Base-by-base conservation (phyloP, 1,284 basidiomycete species). In the Chondrostereum purpureum region DNA sequence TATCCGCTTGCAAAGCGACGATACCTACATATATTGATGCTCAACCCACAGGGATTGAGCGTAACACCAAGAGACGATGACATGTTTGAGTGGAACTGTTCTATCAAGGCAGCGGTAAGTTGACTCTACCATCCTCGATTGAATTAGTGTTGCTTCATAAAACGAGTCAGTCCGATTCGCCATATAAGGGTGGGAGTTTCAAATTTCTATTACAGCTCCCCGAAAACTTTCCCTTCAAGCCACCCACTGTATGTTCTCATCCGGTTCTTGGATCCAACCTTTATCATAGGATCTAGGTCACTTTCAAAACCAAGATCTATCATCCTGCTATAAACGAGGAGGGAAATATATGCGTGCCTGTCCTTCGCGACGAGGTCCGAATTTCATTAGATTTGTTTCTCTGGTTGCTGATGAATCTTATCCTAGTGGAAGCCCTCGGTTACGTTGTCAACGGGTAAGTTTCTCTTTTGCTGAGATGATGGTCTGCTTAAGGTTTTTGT, bases 301-400 rank as follows among this genome's bases (percentile, higher is more conserved):
- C 78, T 35, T 93, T 93, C 66, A 78, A 69, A 38, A 94, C 92
- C 31, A 91, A 85, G 70, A 86, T 92, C 48, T 94, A 94, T 59
- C 92, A 95, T 65, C 92, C 92, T 12, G 92, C 92, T 44, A 87
- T 95, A 59, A 92, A 94, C 53, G 88, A 92, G 48, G 89, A 95
- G 59, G 92, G 91, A 33, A 70, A 75, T 21, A 89, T 91, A 45
- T 91, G 88, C 59, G 77, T 91, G 19, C 84, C 87, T 27, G 72
- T 92, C 39, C 72, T 92, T 43, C 77, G 84, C 53, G 86, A 89
- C 60, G 84, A 92, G 72, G 90, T 89, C 54, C n/a, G n/a, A n/a
- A n/a, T n/a, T 24, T 22, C 36, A n/a, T 18, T 39, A 44, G 17
- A 21, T 18, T 44, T 42, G 42, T 55, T 47, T 43, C 42, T 36